A percentile compares a stretch with the other conserved stretches of the same genome.
These are phyloP conservation scores for Gossypium trilobum DNA, from an alignment of 441 rosid genomes.

Conservation along the genomic window DNA sequence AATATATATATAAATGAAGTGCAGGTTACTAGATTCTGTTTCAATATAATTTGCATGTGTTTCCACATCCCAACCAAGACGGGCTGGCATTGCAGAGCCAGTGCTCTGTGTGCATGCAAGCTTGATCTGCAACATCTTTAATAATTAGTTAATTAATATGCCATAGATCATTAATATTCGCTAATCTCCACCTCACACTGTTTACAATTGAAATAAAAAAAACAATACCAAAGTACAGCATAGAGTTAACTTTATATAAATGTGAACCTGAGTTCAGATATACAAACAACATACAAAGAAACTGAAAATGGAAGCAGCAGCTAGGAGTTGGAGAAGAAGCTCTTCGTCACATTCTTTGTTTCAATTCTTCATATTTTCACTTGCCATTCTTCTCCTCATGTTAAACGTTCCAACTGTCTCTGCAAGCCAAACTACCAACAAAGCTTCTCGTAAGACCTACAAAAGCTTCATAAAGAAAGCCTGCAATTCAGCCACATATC, in stretches of 20 bases:
- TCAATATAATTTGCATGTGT: neutral
- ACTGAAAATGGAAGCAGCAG: constrained; percentile 18
- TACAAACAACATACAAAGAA: neutral
- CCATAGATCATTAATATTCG: neutral
- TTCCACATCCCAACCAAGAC: neutral
- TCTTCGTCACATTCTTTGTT: neutral
- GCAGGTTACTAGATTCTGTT: neutral
- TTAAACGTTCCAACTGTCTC: constrained; percentile 16
- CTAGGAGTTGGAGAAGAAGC: neutral
- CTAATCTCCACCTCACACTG: neutral
- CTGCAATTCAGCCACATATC: constrained; percentile 26
- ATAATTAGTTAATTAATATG: neutral
- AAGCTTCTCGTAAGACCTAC: constrained; percentile 23
- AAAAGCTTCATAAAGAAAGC: constrained; percentile 36
- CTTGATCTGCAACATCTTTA: neutral
- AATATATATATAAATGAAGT: neutral
- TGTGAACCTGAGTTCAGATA: neutral
- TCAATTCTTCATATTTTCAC: constrained; percentile 4
- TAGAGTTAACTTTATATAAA: constrained; percentile 18
- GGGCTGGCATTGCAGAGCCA: no score
- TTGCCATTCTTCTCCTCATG: constrained; percentile 24
- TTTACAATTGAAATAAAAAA: neutral
- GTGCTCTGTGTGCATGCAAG: neutral
- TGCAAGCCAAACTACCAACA: constrained; percentile 20
- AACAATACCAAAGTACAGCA: neutral